Evolutionary conservation across 73 alveolate genomes (phyloP).

Genomic region (Stentor roeselii): DNA sequence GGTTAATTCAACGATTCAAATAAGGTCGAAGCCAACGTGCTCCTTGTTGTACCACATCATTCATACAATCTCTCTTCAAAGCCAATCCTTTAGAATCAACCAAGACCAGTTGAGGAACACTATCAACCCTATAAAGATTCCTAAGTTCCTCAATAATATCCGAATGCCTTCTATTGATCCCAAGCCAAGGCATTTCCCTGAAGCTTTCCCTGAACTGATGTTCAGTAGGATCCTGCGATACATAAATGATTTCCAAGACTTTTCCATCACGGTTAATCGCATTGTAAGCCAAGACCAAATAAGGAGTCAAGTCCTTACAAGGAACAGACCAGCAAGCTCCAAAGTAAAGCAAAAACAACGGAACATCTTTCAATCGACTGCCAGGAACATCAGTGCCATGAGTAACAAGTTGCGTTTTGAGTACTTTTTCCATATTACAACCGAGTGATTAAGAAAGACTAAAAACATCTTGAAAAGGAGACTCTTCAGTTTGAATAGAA

Average conservation of each 20-base stretch:
- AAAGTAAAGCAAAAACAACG: neutral
- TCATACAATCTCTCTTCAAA: neutral
- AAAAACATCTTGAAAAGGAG: no score
- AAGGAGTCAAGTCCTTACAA: constrained; percentile 1
- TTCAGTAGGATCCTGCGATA: neutral
- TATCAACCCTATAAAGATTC: neutral
- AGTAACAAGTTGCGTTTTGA: neutral
- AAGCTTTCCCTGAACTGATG: neutral
- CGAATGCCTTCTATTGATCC: neutral
- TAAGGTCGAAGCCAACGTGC: neutral
- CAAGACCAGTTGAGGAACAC: neutral
- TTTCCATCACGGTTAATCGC: neutral
- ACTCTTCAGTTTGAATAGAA: no score
- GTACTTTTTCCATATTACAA: neutral
- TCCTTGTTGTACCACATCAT: neutral
- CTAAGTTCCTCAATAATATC: neutral
- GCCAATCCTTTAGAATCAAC: neutral
- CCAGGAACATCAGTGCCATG: constrained; percentile 2
- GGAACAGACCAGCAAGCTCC: neutral
- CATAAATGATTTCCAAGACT: neutral
- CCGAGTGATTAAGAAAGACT: no score
- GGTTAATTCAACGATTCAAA: no score
- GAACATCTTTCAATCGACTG: neutral
- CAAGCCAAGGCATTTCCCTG: constrained; percentile 2
- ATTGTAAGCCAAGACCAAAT: neutral